These are phyloP conservation scores for Aureobasidium sp. DNA, from an alignment of 2,329 filamentous ascomycete genomes.

Conservation along the genomic window DNA sequence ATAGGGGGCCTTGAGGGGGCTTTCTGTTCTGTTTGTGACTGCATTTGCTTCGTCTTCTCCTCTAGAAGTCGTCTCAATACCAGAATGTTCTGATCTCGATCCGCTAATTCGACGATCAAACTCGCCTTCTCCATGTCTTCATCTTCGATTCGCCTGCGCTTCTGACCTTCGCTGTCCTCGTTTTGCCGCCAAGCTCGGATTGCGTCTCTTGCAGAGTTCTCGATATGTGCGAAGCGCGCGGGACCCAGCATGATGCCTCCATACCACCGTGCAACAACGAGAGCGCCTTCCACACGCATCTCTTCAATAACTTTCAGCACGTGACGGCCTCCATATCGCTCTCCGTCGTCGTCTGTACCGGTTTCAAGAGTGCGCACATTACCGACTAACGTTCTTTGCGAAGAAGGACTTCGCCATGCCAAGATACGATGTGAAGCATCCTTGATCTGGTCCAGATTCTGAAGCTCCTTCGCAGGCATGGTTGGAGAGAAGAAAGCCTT, in stretches of 20 bases:
- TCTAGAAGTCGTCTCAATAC: slow-evolving; percentile 39
- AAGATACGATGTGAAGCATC: slow-evolving; percentile 44
- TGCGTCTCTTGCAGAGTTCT: slow-evolving; percentile 40
- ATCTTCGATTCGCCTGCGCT: slow-evolving; percentile 31
- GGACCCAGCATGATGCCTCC: slow-evolving; percentile 46
- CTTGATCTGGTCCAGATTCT: slow-evolving; percentile 36
- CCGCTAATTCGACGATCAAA: slow-evolving; percentile 34
- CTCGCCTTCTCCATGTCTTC: slow-evolving; percentile 26
- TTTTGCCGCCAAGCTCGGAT: slow-evolving; percentile 35
- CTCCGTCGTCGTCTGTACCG: slow-evolving; percentile 46
- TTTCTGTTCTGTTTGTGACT: slow-evolving; percentile 13
- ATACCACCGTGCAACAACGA: slow-evolving; percentile 49
- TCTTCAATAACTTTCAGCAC: slow-evolving; percentile 40
- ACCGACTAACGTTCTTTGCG: slow-evolving; percentile 8
- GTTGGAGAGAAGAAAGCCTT: slow-evolving; percentile 42
- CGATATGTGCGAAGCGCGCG: slow-evolving; percentile 45
- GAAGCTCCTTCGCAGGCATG: slow-evolving; percentile 33
- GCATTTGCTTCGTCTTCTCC: slow-evolving; percentile 33
- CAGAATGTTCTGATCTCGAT: slow-evolving; percentile 41
- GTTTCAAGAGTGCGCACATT: slow-evolving; percentile 17
- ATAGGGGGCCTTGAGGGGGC: slow-evolving; percentile 19
- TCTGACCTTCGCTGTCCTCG: slow-evolving; percentile 25
- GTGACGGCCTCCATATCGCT: slow-evolving; percentile 43
- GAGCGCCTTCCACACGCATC: slow-evolving; percentile 35
- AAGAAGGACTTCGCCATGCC: slow-evolving; percentile 36